phyloP scores from a whole-genome alignment of 2,329 filamentous ascomycete species.

The Aspergillus fischeri region DNA sequence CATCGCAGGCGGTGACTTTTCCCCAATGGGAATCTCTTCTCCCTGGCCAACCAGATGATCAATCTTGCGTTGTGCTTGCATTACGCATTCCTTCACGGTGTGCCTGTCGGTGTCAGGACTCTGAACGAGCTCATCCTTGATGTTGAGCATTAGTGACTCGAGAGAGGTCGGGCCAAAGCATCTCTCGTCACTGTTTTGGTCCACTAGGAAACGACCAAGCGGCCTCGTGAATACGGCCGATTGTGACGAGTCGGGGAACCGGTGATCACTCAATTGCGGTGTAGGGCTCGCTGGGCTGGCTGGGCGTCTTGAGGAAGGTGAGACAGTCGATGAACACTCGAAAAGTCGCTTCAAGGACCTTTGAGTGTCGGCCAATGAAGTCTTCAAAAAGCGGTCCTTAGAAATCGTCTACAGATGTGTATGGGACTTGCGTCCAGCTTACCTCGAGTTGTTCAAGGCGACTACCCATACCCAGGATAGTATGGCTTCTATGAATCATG shows the following conservation, averaged over 20 bases:
- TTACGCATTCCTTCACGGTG: background rate
- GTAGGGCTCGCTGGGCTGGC: background rate
- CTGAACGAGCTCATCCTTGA: background rate
- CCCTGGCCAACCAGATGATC: background rate
- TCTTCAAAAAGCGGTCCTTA: background rate
- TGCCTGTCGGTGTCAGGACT: background rate
- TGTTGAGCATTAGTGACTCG: background rate
- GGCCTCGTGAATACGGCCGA: background rate
- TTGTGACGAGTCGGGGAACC: background rate
- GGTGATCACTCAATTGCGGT: background rate
- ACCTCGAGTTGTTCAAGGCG: background rate
- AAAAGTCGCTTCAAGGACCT: background rate
- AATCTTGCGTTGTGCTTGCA: background rate
- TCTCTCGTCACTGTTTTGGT: background rate
- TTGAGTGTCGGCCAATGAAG: background rate
- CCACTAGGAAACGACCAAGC: background rate
- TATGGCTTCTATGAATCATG: background rate
- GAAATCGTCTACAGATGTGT: background rate
- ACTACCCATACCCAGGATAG: background rate
- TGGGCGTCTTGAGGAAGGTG: background rate
- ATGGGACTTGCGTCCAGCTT: background rate
- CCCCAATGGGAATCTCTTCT: background rate
- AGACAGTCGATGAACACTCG: background rate
- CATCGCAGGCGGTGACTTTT: background rate
- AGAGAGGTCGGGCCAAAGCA: background rate